Conservation (phyloP, 2,329 filamentous ascomycete genomes). For the Alternaria ethzedia region DNA sequence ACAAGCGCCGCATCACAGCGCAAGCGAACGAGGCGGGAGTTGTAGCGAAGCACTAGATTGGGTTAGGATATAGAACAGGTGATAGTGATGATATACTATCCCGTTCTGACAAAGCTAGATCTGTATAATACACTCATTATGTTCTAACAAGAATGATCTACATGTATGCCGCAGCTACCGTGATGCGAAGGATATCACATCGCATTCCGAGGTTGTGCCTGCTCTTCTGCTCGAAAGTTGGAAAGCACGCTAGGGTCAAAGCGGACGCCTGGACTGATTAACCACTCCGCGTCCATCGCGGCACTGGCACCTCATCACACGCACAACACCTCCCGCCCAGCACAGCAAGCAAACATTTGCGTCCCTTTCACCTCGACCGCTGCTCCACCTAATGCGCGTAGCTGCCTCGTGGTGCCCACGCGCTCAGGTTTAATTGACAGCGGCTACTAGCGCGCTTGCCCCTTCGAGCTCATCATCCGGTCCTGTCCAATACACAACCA, state of each 20-base stretch:
- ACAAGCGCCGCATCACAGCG: conserved; percentile 94
- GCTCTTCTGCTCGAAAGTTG: conserved; percentile 3
- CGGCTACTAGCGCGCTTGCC: conserved; percentile 36
- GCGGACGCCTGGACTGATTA: conserved; percentile 20
- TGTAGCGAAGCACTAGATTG: conserved; percentile 62
- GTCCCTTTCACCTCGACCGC: conserved; percentile 12
- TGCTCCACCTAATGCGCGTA: conserved; percentile 30
- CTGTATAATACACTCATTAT: not conserved
- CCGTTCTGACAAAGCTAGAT: not conserved
- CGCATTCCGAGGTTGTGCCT: conserved; percentile 6
- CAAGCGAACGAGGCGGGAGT: conserved; percentile 90
- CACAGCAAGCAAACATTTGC: conserved; percentile 21
- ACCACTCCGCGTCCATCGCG: conserved; percentile 20
- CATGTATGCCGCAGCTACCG: not conserved
- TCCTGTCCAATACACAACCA: conserved; percentile 29
- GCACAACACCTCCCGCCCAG: conserved; percentile 15
- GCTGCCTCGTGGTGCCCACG: conserved; percentile 30
- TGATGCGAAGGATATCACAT: conserved; percentile 11
- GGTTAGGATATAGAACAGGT: not conserved
- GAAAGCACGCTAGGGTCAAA: conserved; percentile 29
- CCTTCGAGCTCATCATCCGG: conserved; percentile 31
- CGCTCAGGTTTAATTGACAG: conserved; percentile 35
- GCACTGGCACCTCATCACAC: conserved; percentile 17
- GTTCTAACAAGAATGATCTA: not conserved
- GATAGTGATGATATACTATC: not conserved